Percentiles rank a stretch among this genome's conserved stretches.
Evolutionary conservation across 805 yeast species (phyloP).

Genomic region (Starmerella stigmatis): DNA sequence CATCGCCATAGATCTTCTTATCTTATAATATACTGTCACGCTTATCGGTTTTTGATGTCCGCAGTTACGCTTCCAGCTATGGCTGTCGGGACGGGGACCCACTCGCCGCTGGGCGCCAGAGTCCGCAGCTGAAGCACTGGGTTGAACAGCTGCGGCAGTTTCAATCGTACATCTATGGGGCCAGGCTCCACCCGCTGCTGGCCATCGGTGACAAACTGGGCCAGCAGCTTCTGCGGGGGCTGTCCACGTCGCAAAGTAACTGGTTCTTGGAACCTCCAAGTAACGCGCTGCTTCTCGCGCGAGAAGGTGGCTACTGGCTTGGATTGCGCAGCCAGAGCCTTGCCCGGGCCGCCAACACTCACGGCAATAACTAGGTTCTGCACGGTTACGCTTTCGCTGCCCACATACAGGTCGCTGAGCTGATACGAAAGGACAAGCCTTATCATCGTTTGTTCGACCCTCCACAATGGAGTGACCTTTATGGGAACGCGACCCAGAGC

Average conservation of each 20-base stretch:
- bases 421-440: slow-evolving; percentile 67
- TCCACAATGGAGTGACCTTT: slow-evolving; percentile 74
- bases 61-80: slow-evolving; percentile 12
- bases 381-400: slow-evolving; percentile 36
- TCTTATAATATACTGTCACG: neutral
- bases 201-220: slow-evolving; percentile 72
- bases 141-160: slow-evolving; percentile 13
- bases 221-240: slow-evolving; percentile 61
- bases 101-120: slow-evolving; percentile 18
- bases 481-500: slow-evolving; percentile 48
- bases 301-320: slow-evolving; percentile 89
- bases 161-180: slow-evolving; percentile 51
- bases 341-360: slow-evolving; percentile 40
- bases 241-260: slow-evolving; percentile 32
- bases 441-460: slow-evolving; percentile 73
- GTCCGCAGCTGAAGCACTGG: slow-evolving; percentile 20
- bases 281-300: slow-evolving; percentile 72
- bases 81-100: slow-evolving; percentile 22
- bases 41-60: neutral
- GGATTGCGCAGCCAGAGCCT: slow-evolving; percentile 61
- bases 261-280: slow-evolving; percentile 57
- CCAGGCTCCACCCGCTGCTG: slow-evolving; percentile 53
- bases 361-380: slow-evolving; percentile 55
- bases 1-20: neutral
- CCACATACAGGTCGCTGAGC: slow-evolving; percentile 41